Conservation (phyloP, 352 stramenopile genomes). For the Hyaloperonospora brassicae region DNA sequence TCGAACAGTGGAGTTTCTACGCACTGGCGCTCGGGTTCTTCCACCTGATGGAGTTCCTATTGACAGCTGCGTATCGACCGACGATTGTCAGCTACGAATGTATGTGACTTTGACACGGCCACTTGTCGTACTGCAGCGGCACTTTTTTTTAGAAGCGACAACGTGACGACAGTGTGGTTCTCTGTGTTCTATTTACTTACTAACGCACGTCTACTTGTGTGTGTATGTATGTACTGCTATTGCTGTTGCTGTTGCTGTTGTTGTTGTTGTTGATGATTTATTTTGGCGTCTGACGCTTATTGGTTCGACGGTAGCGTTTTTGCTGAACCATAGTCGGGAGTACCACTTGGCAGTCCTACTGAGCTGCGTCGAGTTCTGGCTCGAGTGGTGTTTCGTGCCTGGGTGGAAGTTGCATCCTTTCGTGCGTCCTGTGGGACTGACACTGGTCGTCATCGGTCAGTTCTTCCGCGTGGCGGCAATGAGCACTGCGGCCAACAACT, state of each 20-base stretch:
- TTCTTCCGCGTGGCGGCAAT: slow-evolving; percentile 87
- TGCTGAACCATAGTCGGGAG: slow-evolving; percentile 87
- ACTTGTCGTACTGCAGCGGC: too few species aligned
- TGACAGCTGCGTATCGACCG: slow-evolving; percentile 76
- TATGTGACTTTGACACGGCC: slow-evolving; percentile 21
- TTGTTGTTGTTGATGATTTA: slow-evolving; percentile 1
- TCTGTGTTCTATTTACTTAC: too few species aligned
- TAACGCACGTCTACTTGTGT: background rate
- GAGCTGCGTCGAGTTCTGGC: slow-evolving; percentile 87
- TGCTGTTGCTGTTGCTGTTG: background rate
- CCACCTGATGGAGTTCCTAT: slow-evolving; percentile 78
- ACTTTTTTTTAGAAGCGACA: too few species aligned
- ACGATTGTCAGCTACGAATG: slow-evolving; percentile 76
- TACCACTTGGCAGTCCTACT: slow-evolving; percentile 83
- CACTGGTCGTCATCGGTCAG: slow-evolving; percentile 81
- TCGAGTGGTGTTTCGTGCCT: slow-evolving; percentile 80
- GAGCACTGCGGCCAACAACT: slow-evolving; percentile 90
- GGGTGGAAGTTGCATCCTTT: slow-evolving; percentile 54
- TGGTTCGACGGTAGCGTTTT: slow-evolving; percentile 43
- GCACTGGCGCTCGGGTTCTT: slow-evolving; percentile 71
- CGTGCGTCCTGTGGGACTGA: slow-evolving; percentile 53
- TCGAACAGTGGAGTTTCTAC: slow-evolving; percentile 71
- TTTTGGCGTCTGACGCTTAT: background rate
- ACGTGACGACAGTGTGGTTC: too few species aligned
- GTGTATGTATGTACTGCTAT: background rate